Percentiles rank a stretch among this genome's conserved stretches.
phyloP scores from a whole-genome alignment of 495 filamentous ascomycete species.

The Hypoxylon crocopeplum region DNA sequence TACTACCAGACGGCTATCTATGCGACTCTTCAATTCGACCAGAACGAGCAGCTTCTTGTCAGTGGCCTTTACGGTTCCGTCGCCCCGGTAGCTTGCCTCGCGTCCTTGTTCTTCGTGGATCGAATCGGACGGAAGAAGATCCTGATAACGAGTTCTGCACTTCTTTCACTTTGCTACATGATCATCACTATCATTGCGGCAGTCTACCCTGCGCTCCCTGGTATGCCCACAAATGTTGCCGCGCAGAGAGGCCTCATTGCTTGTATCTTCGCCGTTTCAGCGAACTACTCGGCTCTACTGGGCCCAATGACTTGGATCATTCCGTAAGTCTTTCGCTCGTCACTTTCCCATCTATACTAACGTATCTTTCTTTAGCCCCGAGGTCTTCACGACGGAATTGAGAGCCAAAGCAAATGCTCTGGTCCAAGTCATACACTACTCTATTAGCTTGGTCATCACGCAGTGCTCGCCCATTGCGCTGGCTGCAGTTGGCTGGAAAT shows the following conservation, averaged over 20 bases:
- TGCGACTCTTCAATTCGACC: constrained; percentile 53
- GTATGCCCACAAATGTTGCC: constrained; percentile 43
- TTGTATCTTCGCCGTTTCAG: constrained; percentile 65
- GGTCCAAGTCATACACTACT: constrained; percentile 62
- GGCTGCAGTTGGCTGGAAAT: constrained; percentile 54
- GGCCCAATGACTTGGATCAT: constrained; percentile 65
- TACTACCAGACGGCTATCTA: constrained; percentile 60
- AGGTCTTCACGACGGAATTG: constrained; percentile 64
- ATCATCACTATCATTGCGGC: constrained; percentile 60
- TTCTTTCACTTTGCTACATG: constrained; percentile 50
- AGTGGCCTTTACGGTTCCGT: constrained; percentile 61
- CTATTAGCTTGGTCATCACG: constrained; percentile 60
- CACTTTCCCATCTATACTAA: neutral
- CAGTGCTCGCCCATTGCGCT: constrained; percentile 64
- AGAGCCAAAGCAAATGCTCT: constrained; percentile 60
- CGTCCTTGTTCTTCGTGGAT: constrained; percentile 61
- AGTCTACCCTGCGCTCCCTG: constrained; percentile 49
- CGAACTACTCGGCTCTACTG: constrained; percentile 60
- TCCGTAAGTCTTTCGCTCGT: constrained; percentile 29
- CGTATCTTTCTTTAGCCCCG: constrained; percentile 39
- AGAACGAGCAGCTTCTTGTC: constrained; percentile 57
- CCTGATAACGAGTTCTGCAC: constrained; percentile 57
- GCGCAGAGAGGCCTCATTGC: constrained; percentile 60
- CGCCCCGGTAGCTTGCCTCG: constrained; percentile 57
- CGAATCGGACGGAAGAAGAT: constrained; percentile 59